Evolutionary conservation across 495 filamentous ascomycete species (phyloP), one percentile per base, ranked within the genome.

Genomic region (Pyrenopolyporus hunteri): DNA sequence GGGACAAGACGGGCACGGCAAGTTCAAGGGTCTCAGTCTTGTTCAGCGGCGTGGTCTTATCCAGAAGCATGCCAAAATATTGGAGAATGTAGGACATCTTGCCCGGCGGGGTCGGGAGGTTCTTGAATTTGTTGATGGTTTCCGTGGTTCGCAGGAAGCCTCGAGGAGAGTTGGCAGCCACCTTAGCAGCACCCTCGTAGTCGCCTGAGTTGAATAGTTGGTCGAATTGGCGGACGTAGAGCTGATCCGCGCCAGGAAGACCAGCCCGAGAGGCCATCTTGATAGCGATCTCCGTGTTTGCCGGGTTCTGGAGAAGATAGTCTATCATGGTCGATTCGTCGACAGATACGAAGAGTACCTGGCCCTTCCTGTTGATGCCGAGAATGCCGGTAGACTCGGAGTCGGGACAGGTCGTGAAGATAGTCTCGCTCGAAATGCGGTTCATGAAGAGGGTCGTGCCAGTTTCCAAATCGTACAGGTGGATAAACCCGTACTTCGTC

Each of bases 401-500:
- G 70, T 98, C 93, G 10, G 86, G 76, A 4, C 92, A 87, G 9
- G 92, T 96, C 11, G 92, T 93, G 77, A 99, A 99, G 69, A 99
- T 98, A 0, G 94, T 99, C 70, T 99, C 94, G 77, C 92, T 95
- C 16, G 94, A 99, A 68, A 99, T 99, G 46, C 94, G 89, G 78
- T 99, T 98, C 93, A 99, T 96, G 85, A 97, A 99, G 70, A 99
- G 93, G 71, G 92, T 94, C n/a, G 90, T 91, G 28, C 90, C 94
- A 4, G 90, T 93, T 78, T 98, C 94, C 37, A 99, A 84, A 67
- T 99, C 94, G 74, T 98, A 98, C 7, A 99, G 84, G 74, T 99
- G 94, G 64, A 99, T 98, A 77, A 98, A 99, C 35, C 94, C 94
- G 70, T 97, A 99, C 72, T 99, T 99, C 13, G 94, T 99, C 51